Conservation (phyloP, 2,329 filamentous ascomycete genomes). For the Trichophyton schoenleinii region DNA sequence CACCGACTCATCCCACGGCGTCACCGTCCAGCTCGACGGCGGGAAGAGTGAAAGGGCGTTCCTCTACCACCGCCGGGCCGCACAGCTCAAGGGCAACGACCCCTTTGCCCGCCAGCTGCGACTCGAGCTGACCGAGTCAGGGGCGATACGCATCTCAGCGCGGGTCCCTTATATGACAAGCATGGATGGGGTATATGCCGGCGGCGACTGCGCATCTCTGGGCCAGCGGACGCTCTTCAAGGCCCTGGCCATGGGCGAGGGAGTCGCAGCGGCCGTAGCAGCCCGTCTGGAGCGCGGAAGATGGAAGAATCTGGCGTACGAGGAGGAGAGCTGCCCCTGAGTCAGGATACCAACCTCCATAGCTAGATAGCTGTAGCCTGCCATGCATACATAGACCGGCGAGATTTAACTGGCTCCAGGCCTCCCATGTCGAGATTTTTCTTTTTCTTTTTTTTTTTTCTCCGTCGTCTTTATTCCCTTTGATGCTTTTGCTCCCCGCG, state of each 20-base stretch:
- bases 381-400: too few relatives aligned
- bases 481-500: neutral
- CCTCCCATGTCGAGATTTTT: too few relatives aligned
- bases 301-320: neutral
- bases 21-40: neutral
- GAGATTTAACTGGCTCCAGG: too few relatives aligned
- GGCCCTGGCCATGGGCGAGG: neutral
- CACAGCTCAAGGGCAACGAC: neutral
- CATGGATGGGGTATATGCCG: neutral
- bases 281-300: neutral
- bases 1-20: neutral
- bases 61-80: neutral
- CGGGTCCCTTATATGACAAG: conserved; percentile 2
- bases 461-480: neutral
- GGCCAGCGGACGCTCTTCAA: neutral
- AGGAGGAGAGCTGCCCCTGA: neutral
- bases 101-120: neutral
- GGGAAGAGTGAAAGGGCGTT: neutral
- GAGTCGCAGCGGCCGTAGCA: neutral
- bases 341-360: too few relatives aligned
- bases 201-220: neutral
- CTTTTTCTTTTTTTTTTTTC: neutral
- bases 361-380: too few relatives aligned
- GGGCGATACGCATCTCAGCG: neutral
- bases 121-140: neutral